Conservation (phyloP, 495 filamentous ascomycete genomes). For the Penicillium lividum region DNA sequence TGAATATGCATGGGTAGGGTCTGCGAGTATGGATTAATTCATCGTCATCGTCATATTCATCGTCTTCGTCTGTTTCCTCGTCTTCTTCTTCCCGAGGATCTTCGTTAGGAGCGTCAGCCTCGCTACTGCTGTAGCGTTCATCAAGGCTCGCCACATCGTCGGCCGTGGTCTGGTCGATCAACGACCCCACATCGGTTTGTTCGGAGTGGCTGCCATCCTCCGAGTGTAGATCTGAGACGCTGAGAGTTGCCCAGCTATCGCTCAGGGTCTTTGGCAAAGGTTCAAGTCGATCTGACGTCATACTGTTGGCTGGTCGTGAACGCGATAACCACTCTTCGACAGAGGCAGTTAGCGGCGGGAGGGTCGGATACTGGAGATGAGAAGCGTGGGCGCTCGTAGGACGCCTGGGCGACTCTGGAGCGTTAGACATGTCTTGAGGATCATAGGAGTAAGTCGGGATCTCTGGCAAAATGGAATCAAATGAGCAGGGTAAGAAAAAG, state of each 20-base stretch:
- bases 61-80: conserved; percentile 15
- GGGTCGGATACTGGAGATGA: conserved; percentile 47
- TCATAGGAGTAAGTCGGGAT: conserved; percentile 1
- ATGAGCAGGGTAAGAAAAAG: conserved; percentile 6
- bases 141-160: conserved; percentile 53
- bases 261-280: conserved; percentile 36
- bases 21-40: conserved; percentile 28
- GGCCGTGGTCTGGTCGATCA: conserved; percentile 45
- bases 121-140: conserved; percentile 38
- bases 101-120: conserved; percentile 19
- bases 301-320: conserved; percentile 45
- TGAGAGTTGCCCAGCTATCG: conserved; percentile 52
- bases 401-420: conserved; percentile 40
- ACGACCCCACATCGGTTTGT: conserved; percentile 46
- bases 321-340: conserved; percentile 52
- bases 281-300: conserved; percentile 38
- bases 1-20: conserved; percentile 43
- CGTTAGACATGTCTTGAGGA: conserved; percentile 42
- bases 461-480: conserved; percentile 6
- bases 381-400: conserved; percentile 27
- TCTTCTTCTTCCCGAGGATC: conserved; percentile 14
- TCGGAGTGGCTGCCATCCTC: conserved; percentile 50
- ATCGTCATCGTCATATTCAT: conserved; percentile 2
- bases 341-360: conserved; percentile 46
- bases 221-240: conserved; percentile 45